phyloP scores from a whole-genome alignment of 2,329 filamentous ascomycete species.

The Huntiella savannae region DNA sequence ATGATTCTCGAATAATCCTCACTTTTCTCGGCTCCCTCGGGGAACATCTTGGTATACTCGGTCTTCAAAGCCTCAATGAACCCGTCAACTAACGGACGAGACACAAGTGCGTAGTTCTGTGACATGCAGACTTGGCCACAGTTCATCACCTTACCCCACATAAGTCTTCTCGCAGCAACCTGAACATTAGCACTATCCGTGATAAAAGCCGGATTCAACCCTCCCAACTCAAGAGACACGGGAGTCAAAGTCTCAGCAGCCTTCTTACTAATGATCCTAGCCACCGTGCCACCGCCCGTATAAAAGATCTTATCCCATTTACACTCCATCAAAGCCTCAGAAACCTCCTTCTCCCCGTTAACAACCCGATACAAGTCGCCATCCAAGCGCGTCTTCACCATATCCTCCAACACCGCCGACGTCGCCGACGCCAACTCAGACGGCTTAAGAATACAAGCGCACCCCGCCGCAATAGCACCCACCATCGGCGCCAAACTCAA shows the following conservation, averaged over 20 bases:
- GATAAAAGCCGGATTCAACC: constrained; percentile 78
- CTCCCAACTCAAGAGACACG: constrained; percentile 75
- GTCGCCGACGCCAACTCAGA: constrained; percentile 63
- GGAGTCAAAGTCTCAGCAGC: constrained; percentile 80
- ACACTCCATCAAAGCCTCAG: constrained; percentile 61
- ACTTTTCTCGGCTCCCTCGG: constrained; percentile 59
- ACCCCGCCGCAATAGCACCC: constrained; percentile 82
- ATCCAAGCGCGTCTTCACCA: constrained; percentile 61
- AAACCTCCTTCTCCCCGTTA: constrained; percentile 67
- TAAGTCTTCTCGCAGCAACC: constrained; percentile 62
- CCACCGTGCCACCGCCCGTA: constrained; percentile 63
- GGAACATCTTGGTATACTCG: constrained; percentile 61
- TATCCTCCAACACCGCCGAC: constrained; percentile 60
- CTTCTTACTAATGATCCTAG: constrained; percentile 74
- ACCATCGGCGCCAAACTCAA: constrained; percentile 61
- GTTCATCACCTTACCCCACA: constrained; percentile 79
- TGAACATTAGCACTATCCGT: constrained; percentile 64
- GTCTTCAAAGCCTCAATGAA: constrained; percentile 60
- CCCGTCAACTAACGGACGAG: constrained; percentile 48
- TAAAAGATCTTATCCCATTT: constrained; percentile 99
- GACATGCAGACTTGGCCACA: constrained; percentile 83
- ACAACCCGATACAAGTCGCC: constrained; percentile 55
- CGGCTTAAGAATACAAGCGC: constrained; percentile 78
- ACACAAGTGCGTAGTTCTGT: constrained; percentile 80
- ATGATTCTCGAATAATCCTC: constrained; percentile 64